A percentile compares a stretch with the other conserved stretches of the same genome.
These are phyloP conservation scores for Globisporangium iwayamae DNA, from an alignment of 352 stramenopile species.

Conservation along the genomic window DNA sequence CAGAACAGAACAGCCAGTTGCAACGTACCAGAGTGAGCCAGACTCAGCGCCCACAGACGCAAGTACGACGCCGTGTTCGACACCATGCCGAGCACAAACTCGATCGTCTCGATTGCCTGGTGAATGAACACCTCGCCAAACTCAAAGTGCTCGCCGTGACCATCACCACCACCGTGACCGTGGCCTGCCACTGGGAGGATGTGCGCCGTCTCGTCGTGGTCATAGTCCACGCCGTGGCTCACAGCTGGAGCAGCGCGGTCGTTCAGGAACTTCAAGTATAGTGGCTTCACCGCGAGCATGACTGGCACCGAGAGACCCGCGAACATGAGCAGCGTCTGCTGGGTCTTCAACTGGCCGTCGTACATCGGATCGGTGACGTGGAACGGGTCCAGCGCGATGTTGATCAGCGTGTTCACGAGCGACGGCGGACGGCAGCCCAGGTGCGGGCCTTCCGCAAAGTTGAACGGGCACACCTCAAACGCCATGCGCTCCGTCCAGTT, in stretches of 20 bases:
- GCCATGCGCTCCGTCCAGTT: constrained; percentile 96
- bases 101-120: constrained; percentile 99
- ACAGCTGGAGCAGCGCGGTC: constrained; percentile 47
- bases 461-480: constrained; percentile 89
- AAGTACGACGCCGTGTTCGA: constrained; percentile 99
- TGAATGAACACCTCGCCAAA: constrained; percentile 99
- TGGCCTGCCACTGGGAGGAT: constrained; percentile 39
- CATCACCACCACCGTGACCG: constrained; percentile 34
- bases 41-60: constrained; percentile 97
- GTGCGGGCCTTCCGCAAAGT: constrained; percentile 88
- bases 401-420: constrained; percentile 99
- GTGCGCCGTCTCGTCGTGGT: constrained; percentile 70
- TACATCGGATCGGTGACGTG: constrained; percentile 95
- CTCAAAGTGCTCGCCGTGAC: constrained; percentile 82
- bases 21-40: constrained; percentile 93
- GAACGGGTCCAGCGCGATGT: constrained; percentile 95
- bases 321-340: constrained; percentile 91
- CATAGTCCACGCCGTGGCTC: constrained; percentile 70
- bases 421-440: constrained; percentile 96
- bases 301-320: constrained; percentile 95
- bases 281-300: constrained; percentile 95
- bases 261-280: constrained; percentile 86
- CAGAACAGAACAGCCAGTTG: neutral
- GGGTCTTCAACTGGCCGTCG: constrained; percentile 86
- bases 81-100: constrained; percentile 99